phyloP scores from a whole-genome alignment of 75 land plant species.

The Pseudotsuga menziesii region DNA sequence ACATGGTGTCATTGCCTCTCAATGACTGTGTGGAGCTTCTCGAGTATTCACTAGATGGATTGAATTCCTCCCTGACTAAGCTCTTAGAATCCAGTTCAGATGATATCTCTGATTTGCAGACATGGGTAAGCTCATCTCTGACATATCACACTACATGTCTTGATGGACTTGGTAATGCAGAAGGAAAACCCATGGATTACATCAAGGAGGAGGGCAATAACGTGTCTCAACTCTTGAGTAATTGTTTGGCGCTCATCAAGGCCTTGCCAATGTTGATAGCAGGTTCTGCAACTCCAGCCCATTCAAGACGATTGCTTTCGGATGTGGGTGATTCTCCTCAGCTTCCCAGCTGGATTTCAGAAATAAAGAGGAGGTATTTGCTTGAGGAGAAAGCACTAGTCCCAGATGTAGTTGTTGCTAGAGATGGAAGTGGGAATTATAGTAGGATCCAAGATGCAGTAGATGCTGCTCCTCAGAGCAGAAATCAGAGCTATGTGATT shows the following conservation, averaged over 20 bases:
- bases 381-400: conserved; percentile 3
- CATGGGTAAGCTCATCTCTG: conserved; percentile 15
- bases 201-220: conserved; percentile 6
- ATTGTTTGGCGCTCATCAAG: conserved; percentile 9
- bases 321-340: not conserved
- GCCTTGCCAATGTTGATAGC: conserved; percentile 1
- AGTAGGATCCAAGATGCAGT: conserved; percentile 9
- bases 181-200: not conserved
- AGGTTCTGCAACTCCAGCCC: conserved; percentile 1
- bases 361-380: not conserved
- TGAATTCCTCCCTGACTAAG: conserved; percentile 3
- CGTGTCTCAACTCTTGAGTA: conserved; percentile 7
- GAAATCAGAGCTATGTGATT: conserved; percentile 18
- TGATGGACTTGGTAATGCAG: conserved; percentile 1
- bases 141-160: conserved; percentile 15
- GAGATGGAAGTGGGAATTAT: conserved; percentile 9
- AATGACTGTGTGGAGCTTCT: conserved; percentile 11
- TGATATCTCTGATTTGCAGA: conserved; percentile 13
- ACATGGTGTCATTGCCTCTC: conserved; percentile 3
- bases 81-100: not conserved
- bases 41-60: conserved; percentile 10
- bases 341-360: not conserved
- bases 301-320: conserved; percentile 4
- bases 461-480: conserved; percentile 20
- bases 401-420: conserved; percentile 7